Evolutionary conservation across 2,329 filamentous ascomycete species (phyloP), one percentile per base, ranked within the genome.

Genomic region (Sporothrix pallida): DNA sequence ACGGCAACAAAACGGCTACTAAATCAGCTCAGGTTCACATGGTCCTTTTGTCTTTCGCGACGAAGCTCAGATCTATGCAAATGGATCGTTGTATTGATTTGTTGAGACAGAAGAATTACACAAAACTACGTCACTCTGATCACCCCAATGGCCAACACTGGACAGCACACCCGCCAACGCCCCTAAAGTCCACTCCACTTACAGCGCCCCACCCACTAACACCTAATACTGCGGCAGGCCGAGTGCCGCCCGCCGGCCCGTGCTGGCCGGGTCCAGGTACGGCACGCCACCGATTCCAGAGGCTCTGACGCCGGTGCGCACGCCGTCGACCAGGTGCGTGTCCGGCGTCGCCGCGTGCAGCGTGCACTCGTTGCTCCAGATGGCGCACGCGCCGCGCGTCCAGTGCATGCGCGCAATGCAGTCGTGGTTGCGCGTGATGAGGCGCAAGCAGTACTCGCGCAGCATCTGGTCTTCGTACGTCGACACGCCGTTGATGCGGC

Each of bases 281-380:
- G 87, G 87, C 77, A 80, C 81, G 79, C 89, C 87, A 0, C 87
- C 87, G 13, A 89, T 76, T 4, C 86, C 85, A 4, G 88, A 86
- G 2, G 83, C 85, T 1, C 87, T 79, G 44, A 84, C 83, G 0
- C 87, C 87, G 10, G 81, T 82, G 3, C 87, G 79, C 75, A 86
- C 83, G 0, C 86, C 87, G 6, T 83, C 77, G 0, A 80, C 82
- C 3, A 77, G 75, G 75, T 87, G 86, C 7, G 65, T 68, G 76
- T 89, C 87, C 13, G 83, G 83, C 0, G 86, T 89, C 0, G 87
- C 87, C 1, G 85, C 83, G 75, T 89, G 87, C 76, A 85, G 88
- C 0, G 85, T 85, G n/a, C 83, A 85, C 6, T 87, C 81, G 76
- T 89, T 89, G 75, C 89, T 87, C 87, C 87, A 89, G 75, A 89